phyloP scores from a whole-genome alignment of 2,329 filamentous ascomycete species.

The Scytalidium sp. region DNA sequence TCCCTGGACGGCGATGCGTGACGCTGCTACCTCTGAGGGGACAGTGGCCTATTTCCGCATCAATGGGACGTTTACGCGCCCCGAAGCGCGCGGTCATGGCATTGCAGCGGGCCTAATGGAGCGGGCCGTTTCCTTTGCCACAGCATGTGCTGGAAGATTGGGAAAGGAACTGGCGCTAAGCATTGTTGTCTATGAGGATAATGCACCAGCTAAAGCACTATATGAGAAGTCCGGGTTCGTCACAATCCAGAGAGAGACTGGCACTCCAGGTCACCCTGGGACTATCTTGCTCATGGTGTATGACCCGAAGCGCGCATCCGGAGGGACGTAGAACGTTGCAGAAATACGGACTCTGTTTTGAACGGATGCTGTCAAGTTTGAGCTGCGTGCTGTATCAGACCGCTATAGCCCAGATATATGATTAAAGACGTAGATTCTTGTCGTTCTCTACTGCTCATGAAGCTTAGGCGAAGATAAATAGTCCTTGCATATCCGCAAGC shows the following conservation, averaged over 20 bases:
- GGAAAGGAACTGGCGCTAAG: conserved; percentile 23
- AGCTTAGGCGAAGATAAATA: too few species aligned
- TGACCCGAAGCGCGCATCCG: too few species aligned
- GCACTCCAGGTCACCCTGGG: not conserved
- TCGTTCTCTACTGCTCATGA: too few species aligned
- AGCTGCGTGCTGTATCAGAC: too few species aligned
- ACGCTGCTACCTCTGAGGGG: not conserved
- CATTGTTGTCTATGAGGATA: conserved; percentile 32
- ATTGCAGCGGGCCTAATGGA: conserved; percentile 31
- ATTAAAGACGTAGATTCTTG: too few species aligned
- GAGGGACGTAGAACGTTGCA: too few species aligned
- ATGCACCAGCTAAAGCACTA: conserved; percentile 28
- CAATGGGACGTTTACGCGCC: conserved; percentile 35
- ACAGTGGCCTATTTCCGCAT: conserved; percentile 28
- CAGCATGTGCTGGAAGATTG: conserved; percentile 17
- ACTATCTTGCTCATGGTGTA: not conserved
- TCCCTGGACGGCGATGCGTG: conserved; percentile 14
- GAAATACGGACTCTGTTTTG: too few species aligned
- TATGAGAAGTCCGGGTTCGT: conserved; percentile 35
- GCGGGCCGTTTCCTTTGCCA: conserved; percentile 24
- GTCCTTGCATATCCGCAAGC: too few species aligned
- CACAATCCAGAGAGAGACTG: conserved; percentile 15
- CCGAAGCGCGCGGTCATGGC: conserved; percentile 32
- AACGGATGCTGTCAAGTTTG: too few species aligned
- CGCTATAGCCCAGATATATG: too few species aligned